Conservation (phyloP, 2,329 filamentous ascomycete species). For the Fusarium cyanostomum region DNA sequence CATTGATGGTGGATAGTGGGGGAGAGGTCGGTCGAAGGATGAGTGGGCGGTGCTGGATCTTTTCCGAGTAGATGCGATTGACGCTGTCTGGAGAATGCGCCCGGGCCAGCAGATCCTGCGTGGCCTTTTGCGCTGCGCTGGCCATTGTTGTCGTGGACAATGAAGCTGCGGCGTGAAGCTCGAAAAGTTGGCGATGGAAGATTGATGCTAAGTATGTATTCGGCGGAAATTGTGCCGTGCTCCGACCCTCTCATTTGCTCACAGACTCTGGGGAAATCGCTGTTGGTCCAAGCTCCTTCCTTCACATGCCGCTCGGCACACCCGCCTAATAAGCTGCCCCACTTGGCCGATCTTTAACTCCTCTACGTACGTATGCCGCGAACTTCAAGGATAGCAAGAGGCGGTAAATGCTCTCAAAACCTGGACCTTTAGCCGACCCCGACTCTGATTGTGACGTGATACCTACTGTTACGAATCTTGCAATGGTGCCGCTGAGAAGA, state of each 20-base stretch:
- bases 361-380: conserved; percentile 7
- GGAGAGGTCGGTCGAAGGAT: conserved; percentile 81
- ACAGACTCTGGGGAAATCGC: conserved; percentile 27
- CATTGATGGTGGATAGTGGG: conserved; percentile 60
- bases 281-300: conserved; percentile 40
- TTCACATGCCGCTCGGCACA: conserved; percentile 44
- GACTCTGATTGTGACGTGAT: conserved; percentile 13
- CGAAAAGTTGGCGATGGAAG: neutral
- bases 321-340: conserved; percentile 27
- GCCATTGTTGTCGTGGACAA: conserved; percentile 46
- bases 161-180: neutral
- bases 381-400: conserved; percentile 15
- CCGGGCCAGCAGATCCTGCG: conserved; percentile 74
- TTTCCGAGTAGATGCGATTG: conserved; percentile 78
- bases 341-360: conserved; percentile 36
- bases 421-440: conserved; percentile 11
- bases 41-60: conserved; percentile 83
- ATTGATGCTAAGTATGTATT: conserved; percentile 11
- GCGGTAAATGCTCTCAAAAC: conserved; percentile 20
- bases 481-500: conserved; percentile 34
- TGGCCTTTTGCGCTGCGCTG: conserved; percentile 52
- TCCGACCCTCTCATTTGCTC: conserved; percentile 10
- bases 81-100: conserved; percentile 81
- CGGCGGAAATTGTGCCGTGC: conserved; percentile 29
- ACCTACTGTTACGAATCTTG: conserved; percentile 20